phyloP scores from a whole-genome alignment of 2,329 filamentous ascomycete genomes.

The Fusarium pseudoanthophilum region DNA sequence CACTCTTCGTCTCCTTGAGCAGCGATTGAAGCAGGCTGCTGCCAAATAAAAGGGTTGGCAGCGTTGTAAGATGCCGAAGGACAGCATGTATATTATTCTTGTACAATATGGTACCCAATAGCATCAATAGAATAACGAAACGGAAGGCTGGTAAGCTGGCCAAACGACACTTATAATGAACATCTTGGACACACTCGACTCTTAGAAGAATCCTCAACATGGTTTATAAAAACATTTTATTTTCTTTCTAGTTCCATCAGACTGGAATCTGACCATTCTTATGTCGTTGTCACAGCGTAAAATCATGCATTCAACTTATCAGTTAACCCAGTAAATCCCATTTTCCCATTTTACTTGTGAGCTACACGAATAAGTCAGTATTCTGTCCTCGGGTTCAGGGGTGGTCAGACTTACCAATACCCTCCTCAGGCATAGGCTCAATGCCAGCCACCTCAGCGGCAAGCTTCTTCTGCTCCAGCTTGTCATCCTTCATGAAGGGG shows the following conservation, averaged over 20 bases:
- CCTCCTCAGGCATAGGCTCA: slow-evolving; percentile 43
- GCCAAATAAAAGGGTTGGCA: slow-evolving; percentile 28
- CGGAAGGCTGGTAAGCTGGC: slow-evolving; percentile 14
- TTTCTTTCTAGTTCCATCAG: slow-evolving; percentile 25
- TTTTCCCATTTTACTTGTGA: slow-evolving; percentile 40
- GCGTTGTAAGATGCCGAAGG: slow-evolving; percentile 23
- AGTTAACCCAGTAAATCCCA: background rate
- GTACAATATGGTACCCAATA: slow-evolving; percentile 42
- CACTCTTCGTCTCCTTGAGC: slow-evolving; percentile 69
- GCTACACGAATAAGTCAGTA: slow-evolving; percentile 30
- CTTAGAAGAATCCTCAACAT: slow-evolving; percentile 23
- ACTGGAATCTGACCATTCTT: slow-evolving; percentile 6
- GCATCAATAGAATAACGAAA: slow-evolving; percentile 28
- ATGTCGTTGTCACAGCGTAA: slow-evolving; percentile 43
- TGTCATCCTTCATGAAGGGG: slow-evolving; percentile 91
- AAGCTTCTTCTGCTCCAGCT: slow-evolving; percentile 64
- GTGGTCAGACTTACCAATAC: slow-evolving; percentile 40
- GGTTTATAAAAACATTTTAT: slow-evolving; percentile 26
- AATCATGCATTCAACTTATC: slow-evolving; percentile 20
- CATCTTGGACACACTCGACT: slow-evolving; percentile 32
- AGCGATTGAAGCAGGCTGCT: slow-evolving; percentile 53
- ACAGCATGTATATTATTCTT: slow-evolving; percentile 39
- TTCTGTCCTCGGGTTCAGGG: background rate
- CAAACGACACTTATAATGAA: slow-evolving; percentile 3
- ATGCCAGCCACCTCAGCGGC: slow-evolving; percentile 46